Percentiles rank a stretch among this genome's conserved stretches.
Conservation (phyloP, 345 rosid species). For the Dipteronia dyeriana region DNA sequence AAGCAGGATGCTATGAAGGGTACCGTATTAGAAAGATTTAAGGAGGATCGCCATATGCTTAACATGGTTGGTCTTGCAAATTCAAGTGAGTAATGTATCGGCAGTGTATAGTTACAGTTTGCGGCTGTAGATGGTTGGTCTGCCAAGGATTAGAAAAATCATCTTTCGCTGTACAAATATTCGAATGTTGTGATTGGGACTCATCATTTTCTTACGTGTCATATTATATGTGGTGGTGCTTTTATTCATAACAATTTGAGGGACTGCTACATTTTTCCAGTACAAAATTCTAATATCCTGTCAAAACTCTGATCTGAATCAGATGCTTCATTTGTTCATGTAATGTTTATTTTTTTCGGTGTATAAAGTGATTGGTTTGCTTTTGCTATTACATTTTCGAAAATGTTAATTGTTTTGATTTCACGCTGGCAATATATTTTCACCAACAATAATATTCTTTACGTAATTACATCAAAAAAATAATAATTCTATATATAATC, state of each 20-base stretch:
- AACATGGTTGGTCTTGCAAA: conserved; percentile 84
- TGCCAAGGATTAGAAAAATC: not conserved
- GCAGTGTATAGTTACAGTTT: not conserved
- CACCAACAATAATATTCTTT: no score
- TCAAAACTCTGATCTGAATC: not conserved
- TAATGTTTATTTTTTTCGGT: not conserved
- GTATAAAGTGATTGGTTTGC: no score
- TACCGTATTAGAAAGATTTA: conserved; percentile 69
- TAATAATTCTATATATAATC: no score
- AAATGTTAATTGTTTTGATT: no score
- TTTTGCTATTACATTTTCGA: no score
- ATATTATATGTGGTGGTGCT: not conserved
- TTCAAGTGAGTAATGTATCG: conserved; percentile 49
- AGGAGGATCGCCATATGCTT: conserved; percentile 89
- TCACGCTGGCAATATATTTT: no score
- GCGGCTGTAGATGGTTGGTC: not conserved
- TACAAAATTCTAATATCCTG: no score
- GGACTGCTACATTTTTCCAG: no score
- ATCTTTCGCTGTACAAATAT: not conserved
- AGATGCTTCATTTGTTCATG: not conserved
- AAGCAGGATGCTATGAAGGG: conserved; percentile 46
- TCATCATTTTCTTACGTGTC: not conserved
- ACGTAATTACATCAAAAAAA: no score
- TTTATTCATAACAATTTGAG: not conserved
- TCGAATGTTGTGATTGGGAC: not conserved